Base-by-base conservation (phyloP, 2,329 filamentous ascomycete genomes). In the Talaromyces sp. region DNA sequence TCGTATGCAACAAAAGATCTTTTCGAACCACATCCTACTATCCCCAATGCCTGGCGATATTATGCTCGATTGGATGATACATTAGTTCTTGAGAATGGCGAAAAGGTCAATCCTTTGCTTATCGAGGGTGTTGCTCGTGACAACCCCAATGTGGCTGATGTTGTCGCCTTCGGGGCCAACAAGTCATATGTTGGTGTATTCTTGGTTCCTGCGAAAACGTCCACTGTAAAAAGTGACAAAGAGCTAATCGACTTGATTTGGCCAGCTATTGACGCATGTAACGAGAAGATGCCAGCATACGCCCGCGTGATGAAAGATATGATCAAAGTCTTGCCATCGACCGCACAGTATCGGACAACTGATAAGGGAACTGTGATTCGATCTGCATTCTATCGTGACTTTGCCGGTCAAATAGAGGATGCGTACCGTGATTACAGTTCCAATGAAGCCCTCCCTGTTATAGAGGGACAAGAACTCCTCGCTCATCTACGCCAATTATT, bases 341-440 rank as follows among this genome's bases (percentile, higher is more conserved):
- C 80, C 0, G 79, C 78, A 5, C 67, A 72, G 2, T 87, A 85
- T 67, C 79, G 84, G 1, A 74, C 73, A 41, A 87, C 85, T 1
- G 85, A 87, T 66, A 87, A 87, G 70, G 83, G 83, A 2, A 87
- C 83, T 0, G 80, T 85, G 64, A 86, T 86, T 57, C 80, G 85
- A 3, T 80, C 80, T 3, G 79, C 80, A 16, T 79, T 84, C 9
- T 85, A 86, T 67, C 74, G 75, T 49, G 73, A 80, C 33, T 86
- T 86, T 62, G 76, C 78, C 16, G 70, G 78, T 0, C 71, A 80
- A n/a, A 86, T 86, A 37, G 77, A 82, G 27, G 69, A 70, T 3
- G 75, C 78, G 1, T 86, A 86, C 62, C 64, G 63, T 24, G 66
- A 66, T 14, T 67, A 70, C 1, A 70, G 72, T 49, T 62, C 56